Conservation (phyloP, 345 rosid species). For the Eucalyptus leucophloia region DNA sequence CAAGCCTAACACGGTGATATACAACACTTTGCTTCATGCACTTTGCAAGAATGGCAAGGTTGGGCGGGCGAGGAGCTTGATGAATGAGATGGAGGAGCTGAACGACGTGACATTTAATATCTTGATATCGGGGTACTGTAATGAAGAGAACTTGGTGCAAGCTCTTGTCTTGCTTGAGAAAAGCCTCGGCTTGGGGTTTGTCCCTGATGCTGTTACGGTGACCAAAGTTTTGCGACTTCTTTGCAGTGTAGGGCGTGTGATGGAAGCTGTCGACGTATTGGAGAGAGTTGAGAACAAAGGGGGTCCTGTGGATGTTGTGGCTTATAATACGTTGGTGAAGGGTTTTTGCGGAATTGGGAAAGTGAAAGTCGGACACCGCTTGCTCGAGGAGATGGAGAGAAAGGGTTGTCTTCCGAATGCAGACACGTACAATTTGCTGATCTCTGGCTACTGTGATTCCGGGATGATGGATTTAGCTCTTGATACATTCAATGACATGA, state of each 20-base stretch:
- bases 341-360: conserved; percentile 63
- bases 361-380: conserved; percentile 35
- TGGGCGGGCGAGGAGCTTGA: conserved; percentile 79
- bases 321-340: conserved; percentile 57
- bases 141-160: conserved; percentile 53
- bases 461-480: conserved; percentile 56
- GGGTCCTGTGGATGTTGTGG: conserved; percentile 50
- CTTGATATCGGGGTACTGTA: conserved; percentile 66
- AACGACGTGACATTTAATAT: conserved; percentile 67
- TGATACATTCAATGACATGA: conserved; percentile 66
- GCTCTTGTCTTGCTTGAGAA: conserved; percentile 70
- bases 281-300: conserved; percentile 68
- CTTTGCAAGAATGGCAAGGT: conserved; percentile 70
- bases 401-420: conserved; percentile 72
- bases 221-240: conserved; percentile 64
- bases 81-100: conserved; percentile 61
- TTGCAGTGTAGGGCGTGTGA: conserved; percentile 50
- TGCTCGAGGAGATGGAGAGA: conserved; percentile 68
- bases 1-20: conserved; percentile 50
- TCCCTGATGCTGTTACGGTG: conserved; percentile 56
- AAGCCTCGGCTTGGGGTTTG: conserved; percentile 46
- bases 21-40: conserved; percentile 61
- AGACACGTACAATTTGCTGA: conserved; percentile 55
- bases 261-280: conserved; percentile 54
- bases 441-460: conserved; percentile 43